Conservation (phyloP, 164 flowering plant genomes). For the Magnolia sinica region DNA sequence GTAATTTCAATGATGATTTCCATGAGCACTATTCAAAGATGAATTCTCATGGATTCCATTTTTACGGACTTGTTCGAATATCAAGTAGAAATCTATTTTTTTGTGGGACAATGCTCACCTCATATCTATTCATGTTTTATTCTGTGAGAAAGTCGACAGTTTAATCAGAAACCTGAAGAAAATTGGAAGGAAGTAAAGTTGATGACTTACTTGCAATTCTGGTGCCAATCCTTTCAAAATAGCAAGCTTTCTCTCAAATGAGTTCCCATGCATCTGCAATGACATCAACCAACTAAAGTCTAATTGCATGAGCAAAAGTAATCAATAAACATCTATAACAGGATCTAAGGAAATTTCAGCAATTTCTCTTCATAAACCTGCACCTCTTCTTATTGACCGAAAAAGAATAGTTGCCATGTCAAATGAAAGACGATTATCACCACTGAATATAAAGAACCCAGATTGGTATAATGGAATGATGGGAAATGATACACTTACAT, state of each 20-base stretch:
- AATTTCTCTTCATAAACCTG: neutral
- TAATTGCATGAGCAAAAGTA: neutral
- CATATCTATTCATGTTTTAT: neutral
- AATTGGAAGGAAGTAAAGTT: neutral
- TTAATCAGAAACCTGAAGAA: neutral
- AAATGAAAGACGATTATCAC: neutral
- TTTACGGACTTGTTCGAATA: too few relatives aligned
- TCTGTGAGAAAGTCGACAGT: neutral
- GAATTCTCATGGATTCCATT: too few relatives aligned
- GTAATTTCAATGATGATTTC: too few relatives aligned
- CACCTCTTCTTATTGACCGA: neutral
- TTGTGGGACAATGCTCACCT: too few relatives aligned
- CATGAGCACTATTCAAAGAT: too few relatives aligned
- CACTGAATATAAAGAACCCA: neutral
- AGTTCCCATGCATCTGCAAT: constrained; percentile 61
- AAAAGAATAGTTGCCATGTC: neutral
- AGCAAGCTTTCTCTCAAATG: constrained; percentile 78
- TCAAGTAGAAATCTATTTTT: too few relatives aligned
- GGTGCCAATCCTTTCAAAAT: constrained; percentile 43
- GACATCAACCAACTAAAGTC: neutral
- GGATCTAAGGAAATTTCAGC: constrained; percentile 4
- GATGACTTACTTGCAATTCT: constrained; percentile 39
- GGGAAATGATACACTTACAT: constrained; percentile 35
- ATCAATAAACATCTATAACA: neutral
- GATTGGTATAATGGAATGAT: neutral